Conservation (phyloP, 371 early-diverging fungal species). For the Actinomortierella wolfii region DNA sequence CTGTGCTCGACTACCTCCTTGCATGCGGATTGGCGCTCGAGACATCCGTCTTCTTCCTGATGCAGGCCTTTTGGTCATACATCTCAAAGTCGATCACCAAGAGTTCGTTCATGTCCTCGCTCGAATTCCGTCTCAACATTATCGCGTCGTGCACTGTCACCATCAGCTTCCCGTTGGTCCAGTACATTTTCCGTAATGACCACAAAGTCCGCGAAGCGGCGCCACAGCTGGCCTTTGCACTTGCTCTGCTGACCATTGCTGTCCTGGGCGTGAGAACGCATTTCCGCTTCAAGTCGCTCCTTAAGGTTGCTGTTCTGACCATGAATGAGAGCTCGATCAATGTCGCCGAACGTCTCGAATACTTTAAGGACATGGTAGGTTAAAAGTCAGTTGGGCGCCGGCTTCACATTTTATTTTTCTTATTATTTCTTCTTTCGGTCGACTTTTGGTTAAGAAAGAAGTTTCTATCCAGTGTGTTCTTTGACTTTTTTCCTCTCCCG, state of each 20-base stretch:
- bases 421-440: too few relatives aligned
- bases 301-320: constrained; percentile 16
- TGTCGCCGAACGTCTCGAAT: constrained; percentile 22
- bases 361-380: constrained; percentile 32
- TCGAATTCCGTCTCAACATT: constrained; percentile 24
- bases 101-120: constrained; percentile 25
- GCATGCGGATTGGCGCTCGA: neutral
- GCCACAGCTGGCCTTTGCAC: constrained; percentile 20
- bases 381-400: too few relatives aligned
- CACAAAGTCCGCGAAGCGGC: constrained; percentile 11
- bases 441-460: too few relatives aligned
- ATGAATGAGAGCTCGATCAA: constrained; percentile 12
- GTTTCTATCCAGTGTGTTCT: neutral
- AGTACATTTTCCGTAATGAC: constrained; percentile 22
- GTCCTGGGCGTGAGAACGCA: constrained; percentile 17
- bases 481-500: constrained; percentile 1
- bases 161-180: constrained; percentile 11
- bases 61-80: constrained; percentile 16
- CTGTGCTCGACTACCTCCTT: constrained; percentile 1
- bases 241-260: constrained; percentile 6
- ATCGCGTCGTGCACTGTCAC: constrained; percentile 9
- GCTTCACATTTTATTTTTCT: too few relatives aligned
- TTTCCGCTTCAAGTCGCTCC: constrained; percentile 18
- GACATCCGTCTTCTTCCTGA: constrained; percentile 8
- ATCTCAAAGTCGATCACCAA: constrained; percentile 28